Percentiles rank a stretch among this genome's conserved stretches.
Conservation (phyloP, 495 filamentous ascomycete genomes). For the Astrothelium macrocarpum region DNA sequence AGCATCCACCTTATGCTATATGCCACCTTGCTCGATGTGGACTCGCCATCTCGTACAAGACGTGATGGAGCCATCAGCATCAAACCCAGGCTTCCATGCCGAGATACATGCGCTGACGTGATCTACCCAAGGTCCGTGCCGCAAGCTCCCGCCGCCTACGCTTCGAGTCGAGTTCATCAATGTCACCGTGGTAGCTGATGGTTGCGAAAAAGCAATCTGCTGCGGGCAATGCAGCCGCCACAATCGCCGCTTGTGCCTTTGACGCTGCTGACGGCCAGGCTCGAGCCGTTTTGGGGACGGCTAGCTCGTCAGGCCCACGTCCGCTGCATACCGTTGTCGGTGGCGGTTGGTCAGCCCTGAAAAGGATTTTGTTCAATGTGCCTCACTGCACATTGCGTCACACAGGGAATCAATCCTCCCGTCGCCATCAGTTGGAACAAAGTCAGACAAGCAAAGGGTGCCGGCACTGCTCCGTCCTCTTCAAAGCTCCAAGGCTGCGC, state of each 20-base stretch:
- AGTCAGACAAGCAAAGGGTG: too few relatives aligned
- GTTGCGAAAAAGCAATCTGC: constrained; percentile 1
- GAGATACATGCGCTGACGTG: constrained; percentile 1
- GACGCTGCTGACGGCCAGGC: background rate
- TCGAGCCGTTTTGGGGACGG: background rate
- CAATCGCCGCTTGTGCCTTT: background rate
- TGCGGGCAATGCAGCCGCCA: background rate
- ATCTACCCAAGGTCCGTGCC: constrained; percentile 5
- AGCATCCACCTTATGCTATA: background rate
- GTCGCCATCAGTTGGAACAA: background rate
- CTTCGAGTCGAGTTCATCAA: constrained; percentile 2
- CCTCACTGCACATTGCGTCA: background rate
- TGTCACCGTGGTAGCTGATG: constrained; percentile 4
- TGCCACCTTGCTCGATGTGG: too few relatives aligned
- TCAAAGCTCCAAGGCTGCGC: too few relatives aligned
- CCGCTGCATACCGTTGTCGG: background rate
- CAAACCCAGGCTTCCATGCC: too few relatives aligned
- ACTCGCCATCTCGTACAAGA: too few relatives aligned
- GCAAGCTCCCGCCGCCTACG: constrained; percentile 1
- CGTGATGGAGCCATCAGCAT: too few relatives aligned
- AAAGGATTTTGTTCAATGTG: background rate
- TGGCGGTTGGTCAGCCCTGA: background rate
- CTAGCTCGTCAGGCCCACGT: background rate
- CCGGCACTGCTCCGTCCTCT: too few relatives aligned
- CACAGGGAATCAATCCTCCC: background rate